Evolutionary conservation across 129 eudicot genomes (phyloP).

Genomic region (Tagetes patula): DNA sequence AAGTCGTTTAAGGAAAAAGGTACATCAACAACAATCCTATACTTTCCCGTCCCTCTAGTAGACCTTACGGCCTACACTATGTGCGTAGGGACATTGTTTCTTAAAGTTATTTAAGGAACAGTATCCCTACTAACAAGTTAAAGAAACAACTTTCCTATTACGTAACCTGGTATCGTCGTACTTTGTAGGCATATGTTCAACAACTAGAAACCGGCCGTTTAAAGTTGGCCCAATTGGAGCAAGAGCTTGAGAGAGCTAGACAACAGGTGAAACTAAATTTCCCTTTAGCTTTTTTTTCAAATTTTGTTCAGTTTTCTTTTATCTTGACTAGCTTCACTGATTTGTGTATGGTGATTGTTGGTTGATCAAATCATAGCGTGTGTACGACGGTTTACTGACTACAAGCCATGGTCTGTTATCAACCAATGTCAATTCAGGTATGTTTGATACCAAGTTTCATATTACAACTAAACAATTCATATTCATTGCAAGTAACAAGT

Average conservation of each 20-base stretch:
- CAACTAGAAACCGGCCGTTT: constrained; percentile 89
- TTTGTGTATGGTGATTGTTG: background rate
- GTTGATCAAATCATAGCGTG: constrained; percentile 49
- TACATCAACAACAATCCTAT: constrained; percentile 5
- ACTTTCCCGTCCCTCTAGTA: no score
- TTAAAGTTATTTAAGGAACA: background rate
- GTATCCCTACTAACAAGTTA: background rate
- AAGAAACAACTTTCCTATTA: no score
- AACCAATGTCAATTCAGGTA: constrained; percentile 65
- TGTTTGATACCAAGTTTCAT: background rate
- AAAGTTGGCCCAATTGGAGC: constrained; percentile 88
- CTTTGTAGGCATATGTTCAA: constrained; percentile 77
- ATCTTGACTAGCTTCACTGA: background rate
- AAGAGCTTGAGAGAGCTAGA: constrained; percentile 74
- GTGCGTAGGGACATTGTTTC: background rate
- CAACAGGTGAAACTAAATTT: constrained; percentile 53
- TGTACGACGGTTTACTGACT: constrained; percentile 49
- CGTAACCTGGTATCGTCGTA: background rate
- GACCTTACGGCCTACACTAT: background rate
- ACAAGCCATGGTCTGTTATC: constrained; percentile 47
- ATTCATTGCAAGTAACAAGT: background rate
- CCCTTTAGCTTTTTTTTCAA: background rate
- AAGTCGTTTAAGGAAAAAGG: constrained; percentile 91
- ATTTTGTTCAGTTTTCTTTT: background rate
- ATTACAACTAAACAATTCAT: background rate